Percentiles rank a stretch among this genome's conserved stretches.
Evolutionary conservation across 2,329 filamentous ascomycete species (phyloP).

Genomic region (Penicillium aurantiogriseum): DNA sequence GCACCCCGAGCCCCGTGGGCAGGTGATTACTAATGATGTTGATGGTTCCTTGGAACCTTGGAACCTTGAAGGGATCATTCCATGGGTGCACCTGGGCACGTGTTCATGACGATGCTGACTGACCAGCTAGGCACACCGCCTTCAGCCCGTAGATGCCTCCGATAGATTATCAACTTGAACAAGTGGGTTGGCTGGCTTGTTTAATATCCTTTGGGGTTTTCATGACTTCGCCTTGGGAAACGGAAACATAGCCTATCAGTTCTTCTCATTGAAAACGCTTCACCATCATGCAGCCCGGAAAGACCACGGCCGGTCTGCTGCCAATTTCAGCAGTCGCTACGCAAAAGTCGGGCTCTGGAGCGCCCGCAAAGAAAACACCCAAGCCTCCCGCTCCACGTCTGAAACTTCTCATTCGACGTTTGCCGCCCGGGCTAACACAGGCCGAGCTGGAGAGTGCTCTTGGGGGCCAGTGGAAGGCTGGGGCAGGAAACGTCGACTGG

Average conservation of each 20-base stretch:
- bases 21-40: no score
- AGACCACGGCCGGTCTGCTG: constrained; percentile 53
- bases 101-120: background rate
- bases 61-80: no score
- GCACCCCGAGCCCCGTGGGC: no score
- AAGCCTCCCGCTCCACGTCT: constrained; percentile 60
- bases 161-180: background rate
- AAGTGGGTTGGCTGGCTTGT: background rate
- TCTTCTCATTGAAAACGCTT: background rate
- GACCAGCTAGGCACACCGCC: background rate
- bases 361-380: constrained; percentile 45
- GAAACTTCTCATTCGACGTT: constrained; percentile 79
- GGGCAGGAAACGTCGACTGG: constrained; percentile 84
- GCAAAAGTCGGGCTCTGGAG: constrained; percentile 43
- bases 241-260: background rate
- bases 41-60: no score
- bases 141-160: background rate
- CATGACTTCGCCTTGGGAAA: background rate
- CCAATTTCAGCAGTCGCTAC: constrained; percentile 51
- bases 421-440: constrained; percentile 82
- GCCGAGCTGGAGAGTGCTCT: constrained; percentile 70
- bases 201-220: background rate
- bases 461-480: constrained; percentile 76
- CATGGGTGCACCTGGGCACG: background rate
- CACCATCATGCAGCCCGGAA: constrained; percentile 33